phyloP scores from a whole-genome alignment of 352 stramenopile species.

The Blastocystis sp. region DNA sequence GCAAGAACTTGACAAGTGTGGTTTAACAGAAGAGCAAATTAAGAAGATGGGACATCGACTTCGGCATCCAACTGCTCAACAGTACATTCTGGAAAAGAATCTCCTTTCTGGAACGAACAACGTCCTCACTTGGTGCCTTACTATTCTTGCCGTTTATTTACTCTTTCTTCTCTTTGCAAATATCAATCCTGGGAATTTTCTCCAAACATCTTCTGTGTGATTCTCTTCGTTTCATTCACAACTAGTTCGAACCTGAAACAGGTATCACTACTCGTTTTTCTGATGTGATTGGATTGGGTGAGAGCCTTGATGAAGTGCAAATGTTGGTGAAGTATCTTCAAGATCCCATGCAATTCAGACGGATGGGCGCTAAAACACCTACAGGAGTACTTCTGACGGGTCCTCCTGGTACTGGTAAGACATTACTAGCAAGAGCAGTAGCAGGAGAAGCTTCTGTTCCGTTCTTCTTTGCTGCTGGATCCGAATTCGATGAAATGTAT shows the following conservation, averaged over 20 bases:
- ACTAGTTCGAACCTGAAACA: neutral
- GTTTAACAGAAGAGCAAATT: neutral
- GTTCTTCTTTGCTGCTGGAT: conserved; percentile 20
- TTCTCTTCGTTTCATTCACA: neutral
- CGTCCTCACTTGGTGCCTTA: neutral
- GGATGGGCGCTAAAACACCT: neutral
- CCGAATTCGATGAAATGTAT: conserved; percentile 53
- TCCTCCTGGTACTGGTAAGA: conserved; percentile 90
- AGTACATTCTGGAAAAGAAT: conserved; percentile 21
- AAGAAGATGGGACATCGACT: neutral
- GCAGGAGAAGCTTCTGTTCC: conserved; percentile 70
- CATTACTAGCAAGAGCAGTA: conserved; percentile 88
- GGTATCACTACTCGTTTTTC: neutral
- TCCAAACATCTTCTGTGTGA: neutral
- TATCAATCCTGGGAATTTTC: neutral
- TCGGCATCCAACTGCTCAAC: neutral
- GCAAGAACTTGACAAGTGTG: neutral
- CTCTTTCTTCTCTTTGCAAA: neutral
- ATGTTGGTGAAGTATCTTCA: conserved; percentile 31
- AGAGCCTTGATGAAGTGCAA: neutral
- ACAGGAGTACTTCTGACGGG: conserved; percentile 67
- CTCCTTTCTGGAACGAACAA: neutral
- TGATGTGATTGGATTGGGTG: conserved; percentile 19
- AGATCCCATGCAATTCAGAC: conserved; percentile 18
- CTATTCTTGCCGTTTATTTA: neutral